phyloP scores from a whole-genome alignment of 768 basidiomycete species.

The Sarcodon aspratus region DNA sequence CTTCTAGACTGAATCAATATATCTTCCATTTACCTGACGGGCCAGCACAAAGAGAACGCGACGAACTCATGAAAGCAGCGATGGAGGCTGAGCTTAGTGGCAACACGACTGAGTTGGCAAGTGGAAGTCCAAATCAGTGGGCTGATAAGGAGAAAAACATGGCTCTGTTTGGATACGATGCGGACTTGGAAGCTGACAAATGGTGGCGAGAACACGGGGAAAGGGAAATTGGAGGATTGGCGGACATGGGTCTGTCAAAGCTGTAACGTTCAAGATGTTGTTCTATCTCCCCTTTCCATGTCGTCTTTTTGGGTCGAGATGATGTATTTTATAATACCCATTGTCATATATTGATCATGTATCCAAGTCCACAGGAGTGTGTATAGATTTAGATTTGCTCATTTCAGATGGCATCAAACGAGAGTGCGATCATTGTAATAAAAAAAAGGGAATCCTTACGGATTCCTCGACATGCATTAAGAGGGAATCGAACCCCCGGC shows the following conservation, averaged over 20 bases:
- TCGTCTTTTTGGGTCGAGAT: too few relatives aligned
- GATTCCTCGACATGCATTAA: conserved; percentile 42
- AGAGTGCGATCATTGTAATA: too few relatives aligned
- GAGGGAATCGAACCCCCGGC: conserved; percentile 84
- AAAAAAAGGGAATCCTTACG: too few relatives aligned
- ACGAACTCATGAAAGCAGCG: conserved; percentile 35
- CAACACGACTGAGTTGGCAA: conserved; percentile 7
- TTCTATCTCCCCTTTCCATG: too few relatives aligned
- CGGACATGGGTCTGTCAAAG: not conserved
- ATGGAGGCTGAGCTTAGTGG: conserved; percentile 27
- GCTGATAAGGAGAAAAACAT: conserved; percentile 39
- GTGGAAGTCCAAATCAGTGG: conserved; percentile 42
- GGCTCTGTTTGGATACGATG: conserved; percentile 41
- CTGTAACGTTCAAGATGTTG: not conserved
- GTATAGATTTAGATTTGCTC: too few relatives aligned
- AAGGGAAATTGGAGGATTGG: conserved; percentile 1
- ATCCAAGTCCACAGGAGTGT: too few relatives aligned
- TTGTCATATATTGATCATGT: too few relatives aligned
- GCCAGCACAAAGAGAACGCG: conserved; percentile 36
- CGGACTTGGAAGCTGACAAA: conserved; percentile 34
- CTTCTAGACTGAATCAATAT: conserved; percentile 37
- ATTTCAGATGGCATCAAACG: too few relatives aligned
- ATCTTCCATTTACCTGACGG: conserved; percentile 50
- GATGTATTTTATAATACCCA: too few relatives aligned
- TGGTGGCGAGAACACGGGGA: conserved; percentile 34